Base-by-base conservation (phyloP, 768 basidiomycete species). In the Mycena pura region DNA sequence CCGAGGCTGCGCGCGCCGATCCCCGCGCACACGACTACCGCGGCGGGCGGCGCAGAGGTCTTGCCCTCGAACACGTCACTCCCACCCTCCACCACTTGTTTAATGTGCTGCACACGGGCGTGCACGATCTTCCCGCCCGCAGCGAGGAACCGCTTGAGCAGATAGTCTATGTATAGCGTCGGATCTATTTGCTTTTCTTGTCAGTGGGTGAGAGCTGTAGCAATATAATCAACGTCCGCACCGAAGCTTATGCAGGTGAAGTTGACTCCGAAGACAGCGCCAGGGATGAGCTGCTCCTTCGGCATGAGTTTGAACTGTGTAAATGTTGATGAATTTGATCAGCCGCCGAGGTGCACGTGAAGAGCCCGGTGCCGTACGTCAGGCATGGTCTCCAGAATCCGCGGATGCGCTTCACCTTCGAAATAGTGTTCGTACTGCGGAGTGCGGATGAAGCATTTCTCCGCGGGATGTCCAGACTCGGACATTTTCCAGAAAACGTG, bases 111-210 rank as follows among this genome's bases (percentile, higher is more conserved):
- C 0, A 90, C 73, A 6, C 78, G 71, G 5, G 72, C 76, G 1
- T 84, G 83, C 7, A 82, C 74, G 21, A 82, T 73, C 0, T 66
- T 69, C 1, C 90, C 90, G n/a, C 89, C 89, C 5, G 66, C 67
- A 0, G 76, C 71, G 15, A 84, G 72, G 72, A 93, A 88, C 7
- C 84, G 84, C 3, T 79, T 67, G 28, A 86, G 72, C 4, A 93
- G 83, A 73, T 89, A 92, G 19, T 82, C 76, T 52, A 91, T 73
- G 68, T 92, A 93, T 5, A 74, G 68, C 0, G 86, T 80, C 0
- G 84, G 79, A 70, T 93, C 86, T 62, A 29, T 10, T 31, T 21
- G 5, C 10, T 9, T 40, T 15, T 6, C n/a, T 49, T 3, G 45
- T 24, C 11, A 28, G 2, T 5, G 27, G 9, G 11, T n/a, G n/a